A percentile compares a stretch with the other conserved stretches of the same genome.
Evolutionary conservation across 2,329 filamentous ascomycete species (phyloP).

Genomic region (Leptographium lundbergii): DNA sequence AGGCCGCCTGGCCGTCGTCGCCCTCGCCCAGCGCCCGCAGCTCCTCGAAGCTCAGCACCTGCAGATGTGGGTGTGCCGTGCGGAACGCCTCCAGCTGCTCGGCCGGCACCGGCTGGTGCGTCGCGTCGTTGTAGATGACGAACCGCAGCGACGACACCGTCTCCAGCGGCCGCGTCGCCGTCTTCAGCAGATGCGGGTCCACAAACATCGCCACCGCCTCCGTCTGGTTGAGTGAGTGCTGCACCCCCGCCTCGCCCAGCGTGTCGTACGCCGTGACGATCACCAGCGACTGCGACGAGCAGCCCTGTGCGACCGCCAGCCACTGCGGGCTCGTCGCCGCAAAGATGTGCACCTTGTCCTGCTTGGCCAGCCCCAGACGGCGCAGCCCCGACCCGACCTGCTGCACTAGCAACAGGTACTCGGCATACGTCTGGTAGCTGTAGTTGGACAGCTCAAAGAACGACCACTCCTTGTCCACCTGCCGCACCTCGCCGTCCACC

Average conservation of each 20-base stretch:
- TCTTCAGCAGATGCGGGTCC: slow-evolving; percentile 64
- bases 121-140: slow-evolving; percentile 49
- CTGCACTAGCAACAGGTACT: slow-evolving; percentile 61
- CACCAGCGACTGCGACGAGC: slow-evolving; percentile 74
- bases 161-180: slow-evolving; percentile 42
- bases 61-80: slow-evolving; percentile 39
- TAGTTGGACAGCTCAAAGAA: slow-evolving; percentile 76
- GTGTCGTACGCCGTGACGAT: slow-evolving; percentile 95
- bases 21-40: slow-evolving; percentile 46
- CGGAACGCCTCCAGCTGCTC: slow-evolving; percentile 43
- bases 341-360: slow-evolving; percentile 67
- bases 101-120: slow-evolving; percentile 36
- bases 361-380: slow-evolving; percentile 55
- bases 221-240: slow-evolving; percentile 76
- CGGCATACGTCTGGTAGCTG: slow-evolving; percentile 62
- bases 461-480: slow-evolving; percentile 84
- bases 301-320: slow-evolving; percentile 66
- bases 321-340: slow-evolving; percentile 77
- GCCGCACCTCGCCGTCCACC: slow-evolving; percentile 63
- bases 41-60: slow-evolving; percentile 41
- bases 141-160: slow-evolving; percentile 42
- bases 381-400: slow-evolving; percentile 62
- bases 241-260: slow-evolving; percentile 69
- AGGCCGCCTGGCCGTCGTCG: slow-evolving; percentile 52
- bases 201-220: slow-evolving; percentile 73